These are phyloP conservation scores for Letharia columbiana DNA, from an alignment of 495 filamentous ascomycete species.

Conservation along the genomic window DNA sequence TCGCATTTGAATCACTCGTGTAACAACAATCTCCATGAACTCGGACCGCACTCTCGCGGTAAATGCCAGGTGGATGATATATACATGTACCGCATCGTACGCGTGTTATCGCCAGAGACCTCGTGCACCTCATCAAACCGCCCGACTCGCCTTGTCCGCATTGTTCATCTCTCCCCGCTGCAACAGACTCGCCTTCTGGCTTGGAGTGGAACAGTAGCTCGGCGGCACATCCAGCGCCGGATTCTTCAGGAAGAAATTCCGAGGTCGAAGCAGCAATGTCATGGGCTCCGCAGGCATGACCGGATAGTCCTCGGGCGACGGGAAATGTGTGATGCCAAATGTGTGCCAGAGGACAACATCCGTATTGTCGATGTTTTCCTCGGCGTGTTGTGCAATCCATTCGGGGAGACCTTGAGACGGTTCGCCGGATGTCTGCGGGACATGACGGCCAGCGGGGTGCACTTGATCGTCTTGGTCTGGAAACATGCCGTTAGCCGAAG, in stretches of 20 bases:
- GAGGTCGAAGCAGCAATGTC: constrained; percentile 70
- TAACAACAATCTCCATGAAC: background rate
- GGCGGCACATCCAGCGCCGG: constrained; percentile 84
- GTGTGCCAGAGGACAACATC: constrained; percentile 96
- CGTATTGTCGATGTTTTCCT: constrained; percentile 71
- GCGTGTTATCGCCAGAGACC: background rate
- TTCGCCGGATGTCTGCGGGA: constrained; percentile 85
- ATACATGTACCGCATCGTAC: background rate
- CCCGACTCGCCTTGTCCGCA: constrained; percentile 12
- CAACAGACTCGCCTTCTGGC: constrained; percentile 43
- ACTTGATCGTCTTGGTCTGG: constrained; percentile 77
- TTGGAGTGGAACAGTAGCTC: constrained; percentile 65
- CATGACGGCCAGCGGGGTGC: constrained; percentile 86
- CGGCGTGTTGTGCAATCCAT: constrained; percentile 63
- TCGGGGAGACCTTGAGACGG: constrained; percentile 68
- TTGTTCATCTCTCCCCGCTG: constrained; percentile 33
- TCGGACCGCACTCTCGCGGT: background rate
- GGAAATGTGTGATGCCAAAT: constrained; percentile 89
- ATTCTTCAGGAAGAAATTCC: constrained; percentile 82
- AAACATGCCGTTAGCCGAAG: constrained; percentile 4
- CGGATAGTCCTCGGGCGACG: constrained; percentile 85
- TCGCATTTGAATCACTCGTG: too few species aligned
- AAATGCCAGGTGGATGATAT: background rate
- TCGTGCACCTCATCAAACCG: background rate
- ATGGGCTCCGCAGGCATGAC: constrained; percentile 93